Conservation (phyloP, 2,329 filamentous ascomycete species). For the Simplicillium aogashimaense region DNA sequence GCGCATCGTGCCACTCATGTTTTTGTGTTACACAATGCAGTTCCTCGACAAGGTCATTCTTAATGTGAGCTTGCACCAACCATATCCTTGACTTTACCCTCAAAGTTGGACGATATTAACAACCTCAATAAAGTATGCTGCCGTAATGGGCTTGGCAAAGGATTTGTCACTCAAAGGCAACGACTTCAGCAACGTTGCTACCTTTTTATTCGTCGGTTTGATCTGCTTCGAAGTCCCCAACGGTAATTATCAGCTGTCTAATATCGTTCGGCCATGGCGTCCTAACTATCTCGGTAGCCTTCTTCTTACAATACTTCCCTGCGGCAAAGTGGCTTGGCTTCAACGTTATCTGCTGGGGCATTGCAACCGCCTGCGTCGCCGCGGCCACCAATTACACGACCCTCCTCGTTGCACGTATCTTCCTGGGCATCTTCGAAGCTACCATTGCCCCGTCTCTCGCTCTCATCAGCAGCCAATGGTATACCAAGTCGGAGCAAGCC, state of each 20-base stretch:
- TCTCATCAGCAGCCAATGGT: slow-evolving; percentile 8
- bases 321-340: slow-evolving; percentile 42
- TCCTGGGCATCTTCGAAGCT: slow-evolving; percentile 7
- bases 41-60: slow-evolving; percentile 8
- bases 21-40: slow-evolving; percentile 7
- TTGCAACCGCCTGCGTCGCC: slow-evolving; percentile 6
- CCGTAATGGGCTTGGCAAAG: slow-evolving; percentile 45
- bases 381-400: slow-evolving; percentile 6
- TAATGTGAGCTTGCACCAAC: slow-evolving; percentile 2
- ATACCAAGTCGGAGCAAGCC: slow-evolving; percentile 7
- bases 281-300: slow-evolving; percentile 18
- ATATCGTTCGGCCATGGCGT: neutral
- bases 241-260: slow-evolving; percentile 19
- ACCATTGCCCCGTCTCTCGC: slow-evolving; percentile 6
- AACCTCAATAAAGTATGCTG: slow-evolving; percentile 34
- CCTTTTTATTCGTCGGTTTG: slow-evolving; percentile 46
- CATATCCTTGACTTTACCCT: slow-evolving; percentile 2
- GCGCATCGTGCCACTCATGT: slow-evolving; percentile 11
- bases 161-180: slow-evolving; percentile 42
- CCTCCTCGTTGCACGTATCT: slow-evolving; percentile 6
- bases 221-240: slow-evolving; percentile 43
- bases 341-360: slow-evolving; percentile 41
- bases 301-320: slow-evolving; percentile 44
- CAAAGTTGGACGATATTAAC: too few species aligned
- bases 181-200: slow-evolving; percentile 45